Evolutionary conservation across 495 filamentous ascomycete species (phyloP).

Genomic region (Hamigera avellanea): DNA sequence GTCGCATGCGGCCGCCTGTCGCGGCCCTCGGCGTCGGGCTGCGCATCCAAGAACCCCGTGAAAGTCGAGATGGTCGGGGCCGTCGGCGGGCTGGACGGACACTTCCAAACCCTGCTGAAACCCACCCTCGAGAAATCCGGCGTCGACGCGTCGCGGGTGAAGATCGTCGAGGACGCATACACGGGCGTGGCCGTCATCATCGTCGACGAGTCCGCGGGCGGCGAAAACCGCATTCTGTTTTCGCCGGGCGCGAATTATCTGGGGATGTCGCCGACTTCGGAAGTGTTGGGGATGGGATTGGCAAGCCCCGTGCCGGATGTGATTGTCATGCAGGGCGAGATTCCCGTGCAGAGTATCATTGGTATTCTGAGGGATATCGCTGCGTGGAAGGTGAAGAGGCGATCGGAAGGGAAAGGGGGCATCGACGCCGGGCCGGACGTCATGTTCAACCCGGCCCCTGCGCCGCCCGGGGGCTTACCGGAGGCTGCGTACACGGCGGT

Average conservation of each 20-base stretch:
- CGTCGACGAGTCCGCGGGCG: conserved; percentile 63
- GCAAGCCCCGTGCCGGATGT: conserved; percentile 42
- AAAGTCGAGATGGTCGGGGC: conserved; percentile 71
- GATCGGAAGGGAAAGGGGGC: conserved; percentile 32
- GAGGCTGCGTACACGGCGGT: conserved; percentile 53
- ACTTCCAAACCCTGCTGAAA: conserved; percentile 25
- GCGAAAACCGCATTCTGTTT: conserved; percentile 82
- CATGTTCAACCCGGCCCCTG: conserved; percentile 79
- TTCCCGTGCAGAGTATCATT: conserved; percentile 60
- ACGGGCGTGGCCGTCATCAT: conserved; percentile 79
- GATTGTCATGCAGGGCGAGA: conserved; percentile 82
- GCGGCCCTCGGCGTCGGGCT: too few species aligned
- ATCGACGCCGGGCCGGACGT: conserved; percentile 39
- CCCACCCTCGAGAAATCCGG: conserved; percentile 44
- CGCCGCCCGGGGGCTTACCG: conserved; percentile 51
- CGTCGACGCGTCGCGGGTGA: conserved; percentile 48
- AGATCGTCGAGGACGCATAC: conserved; percentile 34
- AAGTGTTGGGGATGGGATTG: conserved; percentile 27
- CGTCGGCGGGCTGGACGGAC: conserved; percentile 52
- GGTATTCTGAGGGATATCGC: conserved; percentile 40
- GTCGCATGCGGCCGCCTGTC: conserved; percentile 63
- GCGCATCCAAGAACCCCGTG: conserved; percentile 34
- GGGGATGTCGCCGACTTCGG: conserved; percentile 29
- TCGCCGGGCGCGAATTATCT: conserved; percentile 67
- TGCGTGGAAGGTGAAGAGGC: conserved; percentile 29